Conservation (phyloP, 495 filamentous ascomycete genomes). For the Neohortaea acidophila region DNA sequence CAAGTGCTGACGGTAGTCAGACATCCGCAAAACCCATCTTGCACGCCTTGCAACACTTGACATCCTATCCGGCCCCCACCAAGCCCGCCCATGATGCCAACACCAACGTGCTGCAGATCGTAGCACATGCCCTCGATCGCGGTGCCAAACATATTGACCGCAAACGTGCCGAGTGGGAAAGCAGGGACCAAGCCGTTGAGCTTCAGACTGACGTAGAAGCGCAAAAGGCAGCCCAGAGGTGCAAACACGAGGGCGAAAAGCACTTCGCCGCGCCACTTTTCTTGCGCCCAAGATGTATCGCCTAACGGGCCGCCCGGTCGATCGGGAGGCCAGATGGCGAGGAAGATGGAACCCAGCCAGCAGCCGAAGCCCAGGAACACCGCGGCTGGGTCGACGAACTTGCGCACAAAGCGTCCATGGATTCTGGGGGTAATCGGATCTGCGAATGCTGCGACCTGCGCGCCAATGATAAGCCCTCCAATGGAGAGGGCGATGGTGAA, state of each 20-base stretch:
- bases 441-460: constrained; percentile 59
- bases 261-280: constrained; percentile 57
- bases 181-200: constrained; percentile 50
- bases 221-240: constrained; percentile 58
- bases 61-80: constrained; percentile 40
- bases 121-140: constrained; percentile 48
- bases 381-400: constrained; percentile 44
- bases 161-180: constrained; percentile 84
- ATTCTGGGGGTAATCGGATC: constrained; percentile 41
- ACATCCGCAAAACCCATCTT: constrained; percentile 85
- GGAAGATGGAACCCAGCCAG: constrained; percentile 67
- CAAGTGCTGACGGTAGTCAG: constrained; percentile 89
- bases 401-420: constrained; percentile 40
- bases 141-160: constrained; percentile 68
- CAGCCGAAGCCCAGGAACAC: constrained; percentile 50
- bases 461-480: constrained; percentile 52
- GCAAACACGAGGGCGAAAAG: constrained; percentile 75
- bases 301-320: constrained; percentile 26
- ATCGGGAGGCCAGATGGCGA: constrained; percentile 62
- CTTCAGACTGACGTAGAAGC: constrained; percentile 54
- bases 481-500: constrained; percentile 53
- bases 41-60: constrained; percentile 67
- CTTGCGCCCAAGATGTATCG: constrained; percentile 24
- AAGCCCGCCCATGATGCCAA: constrained; percentile 30
- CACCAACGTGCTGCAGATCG: constrained; percentile 50